Evolutionary conservation across 805 yeast genomes (phyloP).

Genomic region (Scheffersomyces coipomensis): DNA sequence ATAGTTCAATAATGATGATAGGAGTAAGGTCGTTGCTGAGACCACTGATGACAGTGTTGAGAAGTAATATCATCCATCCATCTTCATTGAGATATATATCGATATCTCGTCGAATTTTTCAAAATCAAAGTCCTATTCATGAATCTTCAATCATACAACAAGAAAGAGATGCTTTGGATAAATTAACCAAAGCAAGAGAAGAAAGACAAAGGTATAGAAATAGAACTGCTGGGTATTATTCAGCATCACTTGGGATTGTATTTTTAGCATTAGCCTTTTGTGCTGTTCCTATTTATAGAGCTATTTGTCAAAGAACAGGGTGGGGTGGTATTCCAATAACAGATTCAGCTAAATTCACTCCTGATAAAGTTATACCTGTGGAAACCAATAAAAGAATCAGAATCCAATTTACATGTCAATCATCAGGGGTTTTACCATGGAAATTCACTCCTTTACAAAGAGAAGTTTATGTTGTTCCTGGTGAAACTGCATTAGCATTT

Average conservation of each 20-base stretch:
- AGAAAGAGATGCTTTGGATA: conserved; percentile 10
- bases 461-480: conserved; percentile 90
- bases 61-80: neutral
- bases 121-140: neutral
- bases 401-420: conserved; percentile 88
- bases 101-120: neutral
- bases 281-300: conserved; percentile 90
- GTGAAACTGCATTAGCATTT: conserved; percentile 96
- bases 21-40: neutral
- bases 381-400: conserved; percentile 78
- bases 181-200: conserved; percentile 20
- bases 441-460: conserved; percentile 90
- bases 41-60: neutral
- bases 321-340: conserved; percentile 96
- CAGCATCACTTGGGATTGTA: conserved; percentile 63
- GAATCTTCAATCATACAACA: neutral
- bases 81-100: neutral
- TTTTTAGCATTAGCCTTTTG: conserved; percentile 81
- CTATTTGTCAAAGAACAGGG: conserved; percentile 91
- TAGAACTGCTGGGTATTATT: conserved; percentile 61
- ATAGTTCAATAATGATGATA: neutral
- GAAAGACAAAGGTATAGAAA: conserved; percentile 34
- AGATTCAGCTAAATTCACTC: conserved; percentile 73
- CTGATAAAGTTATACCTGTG: conserved; percentile 85
- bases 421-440: conserved; percentile 91